These are phyloP conservation scores for Fraxinus xanthoxyloides DNA, from an alignment of 305 asterid species.

Conservation along the genomic window DNA sequence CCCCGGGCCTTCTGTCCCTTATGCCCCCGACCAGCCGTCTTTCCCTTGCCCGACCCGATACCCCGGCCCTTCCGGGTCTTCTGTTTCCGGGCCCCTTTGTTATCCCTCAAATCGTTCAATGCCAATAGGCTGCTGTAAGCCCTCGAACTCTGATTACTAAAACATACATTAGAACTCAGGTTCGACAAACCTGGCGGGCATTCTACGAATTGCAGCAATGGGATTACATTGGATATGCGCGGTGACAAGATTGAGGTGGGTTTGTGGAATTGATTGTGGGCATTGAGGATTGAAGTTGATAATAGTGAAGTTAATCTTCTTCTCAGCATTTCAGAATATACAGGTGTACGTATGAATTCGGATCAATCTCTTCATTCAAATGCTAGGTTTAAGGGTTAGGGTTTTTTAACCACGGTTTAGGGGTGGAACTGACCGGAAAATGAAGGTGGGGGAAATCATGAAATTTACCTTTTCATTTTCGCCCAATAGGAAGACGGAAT, in stretches of 20 bases:
- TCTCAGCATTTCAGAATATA: slow-evolving; percentile 45
- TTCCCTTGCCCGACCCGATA: slow-evolving; percentile 94
- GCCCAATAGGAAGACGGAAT: background rate
- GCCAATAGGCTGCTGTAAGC: slow-evolving; percentile 71
- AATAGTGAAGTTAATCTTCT: slow-evolving; percentile 41
- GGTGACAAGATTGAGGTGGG: slow-evolving; percentile 25
- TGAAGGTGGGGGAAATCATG: background rate
- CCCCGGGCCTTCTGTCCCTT: slow-evolving; percentile 97
- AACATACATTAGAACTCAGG: background rate
- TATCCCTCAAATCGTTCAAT: slow-evolving; percentile 79
- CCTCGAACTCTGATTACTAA: slow-evolving; percentile 26
- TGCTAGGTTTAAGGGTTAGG: background rate
- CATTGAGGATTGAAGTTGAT: slow-evolving; percentile 32
- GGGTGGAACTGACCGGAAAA: background rate
- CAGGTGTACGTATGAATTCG: background rate
- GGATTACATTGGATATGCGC: slow-evolving; percentile 20
- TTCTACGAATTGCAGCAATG: slow-evolving; percentile 16
- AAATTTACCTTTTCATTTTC: background rate
- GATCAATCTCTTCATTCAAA: background rate
- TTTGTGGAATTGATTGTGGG: slow-evolving; percentile 21
- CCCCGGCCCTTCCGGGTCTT: slow-evolving; percentile 95
- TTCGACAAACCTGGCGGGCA: slow-evolving; percentile 10
- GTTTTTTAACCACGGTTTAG: background rate
- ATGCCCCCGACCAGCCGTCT: slow-evolving; percentile 95
- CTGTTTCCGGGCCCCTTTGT: slow-evolving; percentile 68